phyloP scores from a whole-genome alignment of 768 basidiomycete species.

The Calocera cornea region DNA sequence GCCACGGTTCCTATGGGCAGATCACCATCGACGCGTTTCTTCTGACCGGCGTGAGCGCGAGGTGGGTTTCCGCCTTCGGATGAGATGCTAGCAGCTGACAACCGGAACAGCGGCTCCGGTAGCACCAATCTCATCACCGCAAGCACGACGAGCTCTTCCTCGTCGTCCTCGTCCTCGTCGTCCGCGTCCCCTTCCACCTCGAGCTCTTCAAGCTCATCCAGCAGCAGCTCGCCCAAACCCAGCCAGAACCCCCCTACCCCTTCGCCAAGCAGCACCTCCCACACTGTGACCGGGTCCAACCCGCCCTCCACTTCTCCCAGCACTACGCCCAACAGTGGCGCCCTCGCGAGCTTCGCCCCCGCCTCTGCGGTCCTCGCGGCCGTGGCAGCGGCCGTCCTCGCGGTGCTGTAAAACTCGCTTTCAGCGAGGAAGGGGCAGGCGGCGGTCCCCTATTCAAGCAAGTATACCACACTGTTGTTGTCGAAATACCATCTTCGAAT shows the following conservation, averaged over 20 bases:
- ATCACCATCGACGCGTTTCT: not conserved
- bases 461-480: too few species aligned
- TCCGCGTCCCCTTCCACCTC: not conserved
- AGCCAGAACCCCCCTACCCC: not conserved
- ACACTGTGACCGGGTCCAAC: not conserved
- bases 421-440: too few species aligned
- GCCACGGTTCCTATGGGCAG: not conserved
- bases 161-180: not conserved
- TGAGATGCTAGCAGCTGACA: not conserved
- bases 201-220: not conserved
- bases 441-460: too few species aligned
- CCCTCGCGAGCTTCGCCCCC: not conserved
- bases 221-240: not conserved
- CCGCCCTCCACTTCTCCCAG: not conserved
- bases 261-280: not conserved
- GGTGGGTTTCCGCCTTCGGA: not conserved
- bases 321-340: not conserved
- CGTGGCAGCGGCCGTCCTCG: not conserved
- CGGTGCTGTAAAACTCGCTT: not conserved
- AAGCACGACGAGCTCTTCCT: not conserved
- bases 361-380: not conserved
- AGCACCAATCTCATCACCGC: not conserved
- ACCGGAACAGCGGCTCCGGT: not conserved
- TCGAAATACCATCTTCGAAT: too few species aligned
- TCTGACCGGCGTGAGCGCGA: not conserved